A percentile compares a stretch with the other conserved stretches of the same genome.
phyloP scores from a whole-genome alignment of 345 rosid species.

The Euphorbia lathyris region DNA sequence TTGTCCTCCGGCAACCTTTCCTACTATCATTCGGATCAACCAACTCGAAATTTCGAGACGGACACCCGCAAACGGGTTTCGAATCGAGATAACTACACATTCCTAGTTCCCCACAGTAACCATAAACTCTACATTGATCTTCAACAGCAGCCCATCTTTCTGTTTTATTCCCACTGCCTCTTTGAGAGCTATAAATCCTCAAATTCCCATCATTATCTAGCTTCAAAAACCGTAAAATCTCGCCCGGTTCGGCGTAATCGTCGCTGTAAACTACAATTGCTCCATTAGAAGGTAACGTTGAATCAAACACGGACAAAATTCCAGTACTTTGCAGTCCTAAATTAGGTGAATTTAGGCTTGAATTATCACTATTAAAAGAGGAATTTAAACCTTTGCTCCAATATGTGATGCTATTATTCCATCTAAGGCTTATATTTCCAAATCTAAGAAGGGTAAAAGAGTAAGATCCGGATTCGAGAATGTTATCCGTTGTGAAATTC shows the following conservation, averaged over 20 bases:
- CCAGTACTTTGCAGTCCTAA: conserved; percentile 46
- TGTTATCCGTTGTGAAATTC: conserved; percentile 25
- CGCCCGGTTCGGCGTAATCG: conserved; percentile 52
- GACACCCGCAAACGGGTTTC: conserved; percentile 52
- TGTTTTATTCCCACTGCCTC: conserved; percentile 24
- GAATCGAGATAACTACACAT: conserved; percentile 51
- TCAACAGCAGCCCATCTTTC: conserved; percentile 52
- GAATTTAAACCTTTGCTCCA: conserved; percentile 52
- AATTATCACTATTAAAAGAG: conserved; percentile 23
- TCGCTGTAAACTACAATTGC: conserved; percentile 42
- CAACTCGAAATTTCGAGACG: conserved; percentile 56
- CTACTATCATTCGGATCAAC: conserved; percentile 43
- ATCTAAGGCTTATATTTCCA: conserved; percentile 47
- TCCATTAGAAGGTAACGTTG: conserved; percentile 15
- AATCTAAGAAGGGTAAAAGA: conserved; percentile 32
- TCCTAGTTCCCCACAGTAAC: conserved; percentile 63
- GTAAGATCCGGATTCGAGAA: conserved; percentile 43
- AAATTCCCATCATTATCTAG: conserved; percentile 64
- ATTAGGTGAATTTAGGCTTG: conserved; percentile 43
- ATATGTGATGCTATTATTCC: conserved; percentile 47
- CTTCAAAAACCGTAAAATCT: conserved; percentile 49
- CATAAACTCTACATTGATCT: conserved; percentile 64
- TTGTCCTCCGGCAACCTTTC: conserved; percentile 58
- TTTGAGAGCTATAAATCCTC: conserved; percentile 46
- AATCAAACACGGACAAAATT: conserved; percentile 40